Percentiles rank a stretch among this genome's conserved stretches.
These are phyloP conservation scores for Gracilaria caudata DNA, from an alignment of 23 red algal genomes.

Conservation along the genomic window DNA sequence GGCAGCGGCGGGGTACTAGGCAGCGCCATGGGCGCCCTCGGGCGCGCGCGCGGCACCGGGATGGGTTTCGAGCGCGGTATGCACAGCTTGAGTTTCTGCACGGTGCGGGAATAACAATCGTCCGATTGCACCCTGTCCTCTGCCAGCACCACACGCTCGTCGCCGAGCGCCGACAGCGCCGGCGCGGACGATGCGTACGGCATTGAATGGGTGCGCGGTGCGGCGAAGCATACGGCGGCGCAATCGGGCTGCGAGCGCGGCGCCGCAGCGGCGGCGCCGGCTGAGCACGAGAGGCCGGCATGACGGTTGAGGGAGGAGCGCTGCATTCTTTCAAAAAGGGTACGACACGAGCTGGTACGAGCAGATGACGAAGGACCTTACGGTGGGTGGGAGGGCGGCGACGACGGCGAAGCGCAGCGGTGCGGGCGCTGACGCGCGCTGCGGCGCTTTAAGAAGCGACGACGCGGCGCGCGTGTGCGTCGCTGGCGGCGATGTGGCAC, in stretches of 20 bases:
- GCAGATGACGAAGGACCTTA: too few relatives aligned
- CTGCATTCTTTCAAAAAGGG: too few relatives aligned
- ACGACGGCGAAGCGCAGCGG: neutral
- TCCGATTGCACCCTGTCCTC: neutral
- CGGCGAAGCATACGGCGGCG: neutral
- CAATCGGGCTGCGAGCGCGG: conserved; percentile 3
- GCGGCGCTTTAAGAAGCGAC: neutral
- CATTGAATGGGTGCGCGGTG: neutral
- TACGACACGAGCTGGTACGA: too few relatives aligned
- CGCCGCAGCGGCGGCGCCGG: neutral
- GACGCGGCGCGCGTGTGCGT: neutral
- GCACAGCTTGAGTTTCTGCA: neutral
- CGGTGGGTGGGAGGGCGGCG: too few relatives aligned
- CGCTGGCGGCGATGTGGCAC: neutral
- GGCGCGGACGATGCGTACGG: conserved; percentile 12
- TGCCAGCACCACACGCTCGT: neutral
- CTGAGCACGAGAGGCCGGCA: neutral
- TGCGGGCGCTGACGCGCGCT: neutral
- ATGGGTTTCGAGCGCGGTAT: conserved; percentile 5
- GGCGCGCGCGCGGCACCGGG: neutral
- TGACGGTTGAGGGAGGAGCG: neutral
- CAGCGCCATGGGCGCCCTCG: neutral
- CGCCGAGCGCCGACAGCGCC: neutral
- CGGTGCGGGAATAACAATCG: neutral
- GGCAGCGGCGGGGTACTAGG: neutral